These are phyloP conservation scores for Eucalyptus marginata DNA, from an alignment of 345 rosid genomes.

Conservation along the genomic window DNA sequence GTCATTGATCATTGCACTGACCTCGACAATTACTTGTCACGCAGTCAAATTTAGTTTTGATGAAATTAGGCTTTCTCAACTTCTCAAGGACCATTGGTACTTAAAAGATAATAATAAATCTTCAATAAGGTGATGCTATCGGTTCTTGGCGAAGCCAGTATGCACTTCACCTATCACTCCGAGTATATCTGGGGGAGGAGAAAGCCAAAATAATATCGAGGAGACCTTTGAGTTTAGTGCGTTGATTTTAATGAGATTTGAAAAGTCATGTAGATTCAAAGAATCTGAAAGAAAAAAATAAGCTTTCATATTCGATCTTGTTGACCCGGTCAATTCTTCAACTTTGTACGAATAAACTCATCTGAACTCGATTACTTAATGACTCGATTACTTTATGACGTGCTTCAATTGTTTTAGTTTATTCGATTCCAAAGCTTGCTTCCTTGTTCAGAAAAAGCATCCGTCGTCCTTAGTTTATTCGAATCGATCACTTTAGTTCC, in stretches of 20 bases:
- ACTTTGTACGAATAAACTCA: background rate
- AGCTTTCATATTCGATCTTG: rapidly evolving
- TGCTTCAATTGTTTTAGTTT: too few relatives aligned
- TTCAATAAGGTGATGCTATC: background rate
- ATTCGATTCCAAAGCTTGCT: background rate
- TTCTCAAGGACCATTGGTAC: background rate
- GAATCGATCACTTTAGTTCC: background rate
- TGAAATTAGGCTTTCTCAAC: background rate
- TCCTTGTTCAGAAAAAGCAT: background rate
- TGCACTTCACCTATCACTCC: background rate
- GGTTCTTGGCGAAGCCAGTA: background rate
- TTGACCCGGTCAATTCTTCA: background rate
- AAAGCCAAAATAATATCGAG: too few relatives aligned
- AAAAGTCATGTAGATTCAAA: background rate
- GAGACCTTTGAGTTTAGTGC: background rate
- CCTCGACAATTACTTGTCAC: background rate
- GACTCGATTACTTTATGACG: background rate
- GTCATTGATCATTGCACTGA: background rate
- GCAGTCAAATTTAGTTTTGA: background rate
- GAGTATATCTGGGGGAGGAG: background rate
- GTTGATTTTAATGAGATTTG: too few relatives aligned
- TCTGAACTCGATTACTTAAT: background rate
- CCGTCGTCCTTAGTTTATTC: background rate
- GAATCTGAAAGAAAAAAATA: background rate
- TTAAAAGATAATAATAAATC: background rate